Conservation (phyloP, 2,329 filamentous ascomycete species). For the Macrophomina tecta region DNA sequence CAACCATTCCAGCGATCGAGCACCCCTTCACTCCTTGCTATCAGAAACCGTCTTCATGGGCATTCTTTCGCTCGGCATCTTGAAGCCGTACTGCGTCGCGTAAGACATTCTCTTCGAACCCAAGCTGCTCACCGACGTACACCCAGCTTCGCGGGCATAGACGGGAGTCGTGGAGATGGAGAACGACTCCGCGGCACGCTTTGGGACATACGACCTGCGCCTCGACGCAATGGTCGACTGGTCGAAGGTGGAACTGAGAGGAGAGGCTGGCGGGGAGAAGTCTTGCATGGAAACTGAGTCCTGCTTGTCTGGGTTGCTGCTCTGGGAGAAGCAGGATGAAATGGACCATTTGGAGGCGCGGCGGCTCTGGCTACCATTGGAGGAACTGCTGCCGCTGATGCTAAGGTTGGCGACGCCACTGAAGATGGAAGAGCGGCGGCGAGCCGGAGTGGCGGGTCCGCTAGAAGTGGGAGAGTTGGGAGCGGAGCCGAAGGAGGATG, state of each 20-base stretch:
- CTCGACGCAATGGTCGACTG: conserved; percentile 1
- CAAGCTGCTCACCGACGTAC: neutral
- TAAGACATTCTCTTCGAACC: conserved; percentile 1
- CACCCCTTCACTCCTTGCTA: neutral
- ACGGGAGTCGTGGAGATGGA: neutral
- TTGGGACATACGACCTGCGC: conserved; percentile 19
- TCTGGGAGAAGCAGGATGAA: conserved; percentile 16
- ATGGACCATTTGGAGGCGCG: conserved; percentile 13
- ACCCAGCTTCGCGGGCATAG: conserved; percentile 4
- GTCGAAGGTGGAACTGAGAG: neutral
- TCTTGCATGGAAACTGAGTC: neutral
- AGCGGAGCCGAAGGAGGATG: conserved; percentile 26
- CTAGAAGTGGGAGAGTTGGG: conserved; percentile 28
- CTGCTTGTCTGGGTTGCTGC: conserved; percentile 9
- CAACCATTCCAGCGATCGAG: neutral
- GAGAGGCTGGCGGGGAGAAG: neutral
- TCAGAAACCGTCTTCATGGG: neutral
- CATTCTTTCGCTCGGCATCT: neutral
- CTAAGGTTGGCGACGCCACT: conserved; percentile 29
- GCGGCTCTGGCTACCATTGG: neutral
- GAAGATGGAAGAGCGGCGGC: conserved; percentile 28
- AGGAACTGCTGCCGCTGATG: neutral
- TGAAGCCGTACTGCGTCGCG: conserved; percentile 8
- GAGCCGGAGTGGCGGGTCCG: neutral
- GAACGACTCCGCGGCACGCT: conserved; percentile 13